Conservation (phyloP, 2,329 filamentous ascomycete species). For the Atkinsonella texensis region DNA sequence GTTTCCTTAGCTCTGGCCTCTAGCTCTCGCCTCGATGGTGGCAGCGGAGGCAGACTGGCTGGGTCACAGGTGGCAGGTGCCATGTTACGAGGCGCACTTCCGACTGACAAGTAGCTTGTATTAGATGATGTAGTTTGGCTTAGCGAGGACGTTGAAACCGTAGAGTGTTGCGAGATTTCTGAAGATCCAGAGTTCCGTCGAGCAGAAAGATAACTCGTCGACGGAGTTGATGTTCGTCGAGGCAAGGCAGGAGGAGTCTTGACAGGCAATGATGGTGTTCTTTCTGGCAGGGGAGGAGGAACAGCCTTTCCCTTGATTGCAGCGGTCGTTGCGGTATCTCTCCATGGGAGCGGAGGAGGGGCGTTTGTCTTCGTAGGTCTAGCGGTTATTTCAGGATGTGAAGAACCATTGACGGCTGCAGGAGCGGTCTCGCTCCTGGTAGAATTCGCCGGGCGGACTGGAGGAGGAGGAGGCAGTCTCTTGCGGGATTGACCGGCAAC, state of each 20-base stretch:
- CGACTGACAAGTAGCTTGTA: conserved; percentile 34
- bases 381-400: conserved; percentile 21
- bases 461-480: conserved; percentile 25
- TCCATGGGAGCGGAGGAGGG: conserved; percentile 25
- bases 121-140: conserved; percentile 32
- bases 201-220: conserved; percentile 20
- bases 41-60: conserved; percentile 44
- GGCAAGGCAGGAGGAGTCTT: conserved; percentile 37
- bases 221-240: conserved; percentile 34
- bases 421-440: conserved; percentile 24
- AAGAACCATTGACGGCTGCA: conserved; percentile 3
- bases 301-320: conserved; percentile 10
- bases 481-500: conserved; percentile 30
- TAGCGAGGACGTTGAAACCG: conserved; percentile 39
- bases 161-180: conserved; percentile 41
- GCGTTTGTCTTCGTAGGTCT: conserved; percentile 26
- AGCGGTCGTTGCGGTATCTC: conserved; percentile 13
- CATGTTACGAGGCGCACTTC: conserved; percentile 33
- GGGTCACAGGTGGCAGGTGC: conserved; percentile 41
- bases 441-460: conserved; percentile 27
- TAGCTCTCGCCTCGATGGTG: conserved; percentile 40
- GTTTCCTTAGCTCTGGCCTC: conserved; percentile 31
- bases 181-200: conserved; percentile 47
- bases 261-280: conserved; percentile 18
- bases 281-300: conserved; percentile 22